Evolutionary conservation across 148 eudicot species (phyloP), one percentile per base, ranked within the genome.

Genomic region (Drosera capensis): DNA sequence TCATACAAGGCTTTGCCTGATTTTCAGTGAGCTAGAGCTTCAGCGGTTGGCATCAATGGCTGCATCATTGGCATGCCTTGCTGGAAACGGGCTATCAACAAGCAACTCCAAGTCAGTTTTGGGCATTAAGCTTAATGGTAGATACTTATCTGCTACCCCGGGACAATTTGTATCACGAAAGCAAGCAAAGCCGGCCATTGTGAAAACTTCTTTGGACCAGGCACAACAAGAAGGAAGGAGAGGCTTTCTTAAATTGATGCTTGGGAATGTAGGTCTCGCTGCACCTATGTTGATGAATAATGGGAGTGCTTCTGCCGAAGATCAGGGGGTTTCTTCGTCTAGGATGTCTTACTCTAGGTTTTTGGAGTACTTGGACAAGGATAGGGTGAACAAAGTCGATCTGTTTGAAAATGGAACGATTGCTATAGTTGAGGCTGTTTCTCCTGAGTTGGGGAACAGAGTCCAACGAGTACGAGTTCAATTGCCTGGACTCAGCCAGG

Each of bases 291-390:
- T 85, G 50, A 38, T 70, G 2, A 57, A 74, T 43, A 54, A 42
- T 17, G 72, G 71, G 43, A 85, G 64, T 49, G 99, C 99, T 41
- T 55, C 55, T 58, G 99, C 99, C 8, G 99, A 92, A 67, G 99
- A 92, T 12, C 86, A 92, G 67, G 88, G 74, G 7, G 95, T 85
- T 64, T 85, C 99, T 57, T 85, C 88, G 48, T 92, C 99, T 18
- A 81, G 99, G 46, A 92, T 92, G 99, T 92, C 99, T 34, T 92
- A 92, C 60, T 92, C 99, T 1, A 74, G 95, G 52, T 92, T 85
- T 53, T 60, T 92, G 51, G 99, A 92, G 71, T 85, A 92, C 57
- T 74, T 92, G 38, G 99, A 92, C 60, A 92, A 92, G 58, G 95
- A 77, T 54, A 81, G 99, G 45, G 99, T 92, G 35, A 69, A 49